Conservation (phyloP, 2,329 filamentous ascomycete species). For the Coniochaeta sp. region DNA sequence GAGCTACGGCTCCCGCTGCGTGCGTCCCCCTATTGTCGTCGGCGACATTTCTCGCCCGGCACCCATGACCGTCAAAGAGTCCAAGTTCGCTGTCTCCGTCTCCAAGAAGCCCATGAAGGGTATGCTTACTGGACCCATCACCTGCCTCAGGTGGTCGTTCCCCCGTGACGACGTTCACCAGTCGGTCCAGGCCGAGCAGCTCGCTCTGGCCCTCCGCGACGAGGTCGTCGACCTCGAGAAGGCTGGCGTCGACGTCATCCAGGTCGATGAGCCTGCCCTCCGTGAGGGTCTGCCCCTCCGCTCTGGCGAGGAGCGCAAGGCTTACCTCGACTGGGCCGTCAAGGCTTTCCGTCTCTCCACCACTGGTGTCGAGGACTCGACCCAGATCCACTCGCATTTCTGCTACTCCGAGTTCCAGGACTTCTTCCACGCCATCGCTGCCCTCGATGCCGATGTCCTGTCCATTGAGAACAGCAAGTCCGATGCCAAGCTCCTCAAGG, state of each 20-base stretch:
- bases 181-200: slow-evolving; percentile 97
- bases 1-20: slow-evolving; percentile 96
- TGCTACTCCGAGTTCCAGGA: slow-evolving; percentile 99
- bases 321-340: slow-evolving; percentile 96
- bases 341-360: slow-evolving; percentile 96
- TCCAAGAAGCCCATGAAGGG: slow-evolving; percentile 99
- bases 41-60: slow-evolving; percentile 95
- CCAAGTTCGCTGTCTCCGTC: slow-evolving; percentile 93
- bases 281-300: slow-evolving; percentile 99
- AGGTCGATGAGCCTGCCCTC: slow-evolving; percentile 97
- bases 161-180: slow-evolving; percentile 99
- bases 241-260: slow-evolving; percentile 94
- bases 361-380: slow-evolving; percentile 86
- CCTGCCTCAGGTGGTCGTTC: slow-evolving; percentile 99
- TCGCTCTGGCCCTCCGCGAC: slow-evolving; percentile 95
- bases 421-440: slow-evolving; percentile 77
- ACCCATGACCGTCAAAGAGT: slow-evolving; percentile 99
- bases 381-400: slow-evolving; percentile 99
- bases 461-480: slow-evolving; percentile 99
- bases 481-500: slow-evolving; percentile 96
- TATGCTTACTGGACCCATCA: slow-evolving; percentile 99
- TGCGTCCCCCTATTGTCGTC: slow-evolving; percentile 96
- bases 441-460: slow-evolving; percentile 61
- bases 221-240: slow-evolving; percentile 97
- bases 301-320: slow-evolving; percentile 86